phyloP scores from a whole-genome alignment of 2,329 filamentous ascomycete species.

The Zymoseptoria passerinii region DNA sequence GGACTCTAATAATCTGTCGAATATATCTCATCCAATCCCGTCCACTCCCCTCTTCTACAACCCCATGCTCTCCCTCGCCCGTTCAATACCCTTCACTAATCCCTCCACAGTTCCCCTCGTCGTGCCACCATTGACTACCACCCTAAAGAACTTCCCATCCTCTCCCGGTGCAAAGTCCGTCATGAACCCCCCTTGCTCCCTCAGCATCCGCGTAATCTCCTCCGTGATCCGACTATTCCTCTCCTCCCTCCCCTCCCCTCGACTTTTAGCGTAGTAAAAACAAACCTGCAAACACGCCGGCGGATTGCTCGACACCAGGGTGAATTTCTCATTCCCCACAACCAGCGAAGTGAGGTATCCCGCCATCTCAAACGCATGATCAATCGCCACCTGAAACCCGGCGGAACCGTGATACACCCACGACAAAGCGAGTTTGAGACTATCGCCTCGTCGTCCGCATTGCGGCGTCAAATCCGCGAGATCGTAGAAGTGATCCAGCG shows the following conservation, averaged over 20 bases:
- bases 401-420: slow-evolving; percentile 81
- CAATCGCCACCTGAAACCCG: slow-evolving; percentile 58
- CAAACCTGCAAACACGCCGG: slow-evolving; percentile 89
- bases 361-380: slow-evolving; percentile 65
- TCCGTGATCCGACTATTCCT: slow-evolving; percentile 43
- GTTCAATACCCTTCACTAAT: slow-evolving; percentile 52
- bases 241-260: slow-evolving; percentile 26
- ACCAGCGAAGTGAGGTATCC: slow-evolving; percentile 58
- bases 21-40: too few relatives aligned
- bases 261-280: slow-evolving; percentile 67
- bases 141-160: slow-evolving; percentile 58
- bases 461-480: slow-evolving; percentile 88
- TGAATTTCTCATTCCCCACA: slow-evolving; percentile 50
- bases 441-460: slow-evolving; percentile 80
- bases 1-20: too few relatives aligned
- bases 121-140: slow-evolving; percentile 58
- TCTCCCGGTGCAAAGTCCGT: slow-evolving; percentile 57
- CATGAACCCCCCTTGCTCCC: slow-evolving; percentile 55
- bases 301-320: slow-evolving; percentile 64
- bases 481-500: slow-evolving; percentile 55
- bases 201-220: slow-evolving; percentile 46
- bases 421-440: slow-evolving; percentile 74
- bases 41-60: not conserved
- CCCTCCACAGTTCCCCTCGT: slow-evolving; percentile 52
- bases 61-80: slow-evolving; percentile 28